Base-by-base conservation (phyloP, 1,139 yeast genomes). In the Sugiyamaella castrensis region DNA sequence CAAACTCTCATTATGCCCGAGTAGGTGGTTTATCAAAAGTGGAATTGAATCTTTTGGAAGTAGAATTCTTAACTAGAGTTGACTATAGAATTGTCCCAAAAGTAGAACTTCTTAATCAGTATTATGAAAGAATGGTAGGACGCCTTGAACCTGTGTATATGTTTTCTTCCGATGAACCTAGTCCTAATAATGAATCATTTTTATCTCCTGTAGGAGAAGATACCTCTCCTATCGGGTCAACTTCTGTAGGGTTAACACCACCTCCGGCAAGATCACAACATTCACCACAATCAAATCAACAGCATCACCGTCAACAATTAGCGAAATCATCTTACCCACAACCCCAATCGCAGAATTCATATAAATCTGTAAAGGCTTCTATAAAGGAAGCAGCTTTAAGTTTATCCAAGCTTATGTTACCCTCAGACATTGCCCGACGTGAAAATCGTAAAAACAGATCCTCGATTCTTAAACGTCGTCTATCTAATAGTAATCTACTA, bases 1-100 rank as follows among this genome's bases (percentile, higher is more conserved):
- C 97, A 5, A 92, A 91, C 66, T 79, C 84, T 34, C 97, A 91
- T 66, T 92, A 92, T 64, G 96, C 98, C 9, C 86, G 87, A 64
- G 98, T 92, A 15, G 98, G 98, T 1, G 98, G 98, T 56, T 84
- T 92, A 7, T 88, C 92, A 35, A 73, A 85, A 38, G 77, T 84
- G 52, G 98, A 92, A 66, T 73, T 92, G 57, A 92, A 92, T 66
- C 76, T 92, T 52, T 72, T 92, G 41, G 98, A 92, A 64, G 81
- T 86, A 49, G 98, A 92, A 67, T 89, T 92, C 61, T 74, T 92
- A 47, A 79, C 80, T 43, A 73, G 92, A 55, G 92, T 92, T 10
- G 82, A 83, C 55, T 92, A 94, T 80, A 74, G 84, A 51, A 80
- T 84, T 10, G 75, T 84, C 6, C 89, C 89, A 0, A 73, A 60